Base-by-base conservation (phyloP, 768 basidiomycete species). In the Phallus indusiatus region DNA sequence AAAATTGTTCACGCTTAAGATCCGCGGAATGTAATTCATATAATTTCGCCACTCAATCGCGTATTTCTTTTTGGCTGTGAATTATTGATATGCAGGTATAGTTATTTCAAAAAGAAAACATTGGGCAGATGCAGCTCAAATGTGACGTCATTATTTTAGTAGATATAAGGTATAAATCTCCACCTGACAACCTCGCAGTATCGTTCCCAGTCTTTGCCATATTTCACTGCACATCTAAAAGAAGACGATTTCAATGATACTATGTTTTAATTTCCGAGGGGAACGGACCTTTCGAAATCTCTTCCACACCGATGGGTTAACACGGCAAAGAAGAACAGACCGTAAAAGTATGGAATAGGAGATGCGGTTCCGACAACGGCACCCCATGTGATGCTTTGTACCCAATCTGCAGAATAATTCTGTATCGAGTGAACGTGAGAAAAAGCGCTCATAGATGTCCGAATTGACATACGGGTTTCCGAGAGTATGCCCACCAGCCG, bases 331-430 rank as follows among this genome's bases (percentile, higher is more conserved):
- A 98, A 98, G 81, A 98, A 99, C 53, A 93, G 78, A 12, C 92
- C 92, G 74, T 98, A 98, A 74, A 91, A 99, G 75, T 94, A 94
- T 0, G 94, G 94, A 68, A 98, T 95, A 53, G 86, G 80, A 33
- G 85, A 85, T 16, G 84, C 79, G 4, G 80, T 74, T 22, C 90
- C 89, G 53, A 90, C 81, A 69, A 86, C 74, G 51, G 84, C 83
- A 56, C 90, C 91, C 91, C 91, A 93, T 51, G 81, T 85, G 63
- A 92, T 78, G 65, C 85, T 82, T 83, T 90, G 90, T 22, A 76
- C 74, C 88, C 90, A 93, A 72, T 96, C 94, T 62, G 93, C 94
- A 28, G 92, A 86, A 69, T 98, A 98, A 73, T 98, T 96, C 84
- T 89, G 59, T 14, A 18, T n/a, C 53, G 22, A 17, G 10, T 51